Evolutionary conservation across 2,329 filamentous ascomycete species (phyloP), one percentile per base, ranked within the genome.

Genomic region (Pseudogymnoascus sp.): DNA sequence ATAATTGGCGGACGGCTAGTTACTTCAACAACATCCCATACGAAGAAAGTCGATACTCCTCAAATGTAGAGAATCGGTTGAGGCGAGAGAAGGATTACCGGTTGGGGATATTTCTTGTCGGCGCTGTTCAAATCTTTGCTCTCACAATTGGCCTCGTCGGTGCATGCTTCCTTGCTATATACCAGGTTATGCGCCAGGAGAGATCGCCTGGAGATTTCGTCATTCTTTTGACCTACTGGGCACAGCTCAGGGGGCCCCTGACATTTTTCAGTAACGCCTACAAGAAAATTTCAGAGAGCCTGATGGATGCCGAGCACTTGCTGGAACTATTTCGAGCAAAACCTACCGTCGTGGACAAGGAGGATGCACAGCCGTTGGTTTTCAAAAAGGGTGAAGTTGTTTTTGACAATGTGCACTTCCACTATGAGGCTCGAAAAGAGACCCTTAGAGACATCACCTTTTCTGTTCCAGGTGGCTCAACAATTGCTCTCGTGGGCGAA

Each of bases 301-400:
- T 90, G 25, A 82, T 89, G 38, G 84, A 89, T 67, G 84, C 86
- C 0, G 87, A 90, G 68, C 79, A 84, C 3, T 75, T 88, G 5
- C 76, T 82, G 0, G 74, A 79, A 64, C 76, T 88, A 0, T 75
- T 89, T 6, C 78, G 82, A 58, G 84, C 81, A 5, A 81, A 86
- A 63, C 79, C 85, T 0, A 80, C 77, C 1, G 78, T 88, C 6
- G 70, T 72, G 0, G 81, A 87, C 49, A 74, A 73, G 35, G 73
- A 77, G 2, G 74, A 72, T 7, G 82, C 82, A 0, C 70, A 67
- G 11, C 69, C 76, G 1, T 72, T 88, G 1, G 68, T 73, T 0
- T 69, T 83, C 7, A 73, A 72, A 0, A 68, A 74, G 3, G 83
- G 83, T 0, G 74, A 77, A 30, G 80, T 87, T 30, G 75, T 76